These are phyloP conservation scores for Tetrapisispora iriomotensis DNA, from an alignment of 805 yeast genomes.

Conservation along the genomic window DNA sequence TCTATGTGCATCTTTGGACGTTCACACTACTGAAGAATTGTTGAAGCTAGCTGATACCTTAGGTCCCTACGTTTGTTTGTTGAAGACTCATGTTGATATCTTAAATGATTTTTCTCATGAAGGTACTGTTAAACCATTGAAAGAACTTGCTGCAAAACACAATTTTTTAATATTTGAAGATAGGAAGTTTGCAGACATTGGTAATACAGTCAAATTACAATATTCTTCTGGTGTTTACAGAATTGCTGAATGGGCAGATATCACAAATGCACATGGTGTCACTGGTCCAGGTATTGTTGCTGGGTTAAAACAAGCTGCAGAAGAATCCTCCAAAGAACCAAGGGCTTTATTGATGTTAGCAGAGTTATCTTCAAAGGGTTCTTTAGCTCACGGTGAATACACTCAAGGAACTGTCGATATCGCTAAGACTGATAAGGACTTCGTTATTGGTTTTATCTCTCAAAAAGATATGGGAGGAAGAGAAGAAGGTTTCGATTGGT, in stretches of 20 bases:
- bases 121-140: slow-evolving; percentile 64
- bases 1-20: slow-evolving; percentile 91
- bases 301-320: slow-evolving; percentile 75
- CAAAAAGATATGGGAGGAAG: slow-evolving; percentile 79
- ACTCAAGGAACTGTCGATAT: slow-evolving; percentile 81
- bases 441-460: slow-evolving; percentile 95
- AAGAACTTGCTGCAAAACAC: slow-evolving; percentile 66
- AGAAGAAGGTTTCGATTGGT: slow-evolving; percentile 86
- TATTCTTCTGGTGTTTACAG: slow-evolving; percentile 82
- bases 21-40: slow-evolving; percentile 68
- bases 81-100: slow-evolving; percentile 92
- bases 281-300: slow-evolving; percentile 90
- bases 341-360: slow-evolving; percentile 93
- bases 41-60: slow-evolving; percentile 61
- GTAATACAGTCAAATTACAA: slow-evolving; percentile 92
- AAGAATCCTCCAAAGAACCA: slow-evolving; percentile 59
- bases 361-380: slow-evolving; percentile 87
- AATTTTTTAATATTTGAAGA: slow-evolving; percentile 91
- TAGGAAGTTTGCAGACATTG: slow-evolving; percentile 96
- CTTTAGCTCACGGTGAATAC: slow-evolving; percentile 87
- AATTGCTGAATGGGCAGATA: slow-evolving; percentile 92
- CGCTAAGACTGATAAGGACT: slow-evolving; percentile 76
- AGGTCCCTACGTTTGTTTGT: slow-evolving; percentile 86
- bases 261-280: slow-evolving; percentile 95
- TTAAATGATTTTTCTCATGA: slow-evolving; percentile 82